Evolutionary conservation across 2,329 filamentous ascomycete species (phyloP), one percentile per base, ranked within the genome.

Genomic region (Pyricularia pennisetigena): DNA sequence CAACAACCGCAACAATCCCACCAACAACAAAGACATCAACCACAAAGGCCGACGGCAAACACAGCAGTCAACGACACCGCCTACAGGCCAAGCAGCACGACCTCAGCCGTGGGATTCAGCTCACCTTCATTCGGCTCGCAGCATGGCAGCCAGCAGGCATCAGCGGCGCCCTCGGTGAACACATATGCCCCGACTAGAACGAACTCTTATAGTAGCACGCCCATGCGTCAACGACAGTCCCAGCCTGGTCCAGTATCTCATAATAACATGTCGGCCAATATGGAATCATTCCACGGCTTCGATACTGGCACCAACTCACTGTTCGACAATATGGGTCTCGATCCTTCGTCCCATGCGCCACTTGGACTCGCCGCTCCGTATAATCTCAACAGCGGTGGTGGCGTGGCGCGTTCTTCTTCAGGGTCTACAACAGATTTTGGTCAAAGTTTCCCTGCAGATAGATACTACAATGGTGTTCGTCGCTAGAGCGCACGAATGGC

Each of bases 291-390:
- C 32, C 70, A 71, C 32, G 69, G 68, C 16, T 75, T 74, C 57
- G 71, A 74, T 29, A 54, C 64, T 20, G 41, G 41, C 49, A 69
- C 67, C 41, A 66, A 70, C 1, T 68, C 69, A 0, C 16, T 72
- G 8, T 71, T 72, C 28, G 76, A 78, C 41, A 74, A 75, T 65
- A 73, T 77, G 10, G 69, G 69, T 30, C 70, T 78, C 2, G 76
- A 78, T 63, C 67, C 71, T 29, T 61, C 73, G 71, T 71, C 71
- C 70, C 62, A 71, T 66, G 70, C 72, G 4, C 68, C 71, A 2
- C 69, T 77, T 63, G 72, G 72, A 1, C 67, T 77, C 8, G 71
- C 70, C 29, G 68, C 57, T 6, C 23, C 68, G n/a, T 70, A 70
- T 2, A 78, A 78, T 66, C 71, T 49, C 8, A 49, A 70, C 63